A percentile compares a stretch with the other conserved stretches of the same genome.
These are phyloP conservation scores for Trypanosoma caninum DNA, from an alignment of 208 protist species.

Conservation along the genomic window DNA sequence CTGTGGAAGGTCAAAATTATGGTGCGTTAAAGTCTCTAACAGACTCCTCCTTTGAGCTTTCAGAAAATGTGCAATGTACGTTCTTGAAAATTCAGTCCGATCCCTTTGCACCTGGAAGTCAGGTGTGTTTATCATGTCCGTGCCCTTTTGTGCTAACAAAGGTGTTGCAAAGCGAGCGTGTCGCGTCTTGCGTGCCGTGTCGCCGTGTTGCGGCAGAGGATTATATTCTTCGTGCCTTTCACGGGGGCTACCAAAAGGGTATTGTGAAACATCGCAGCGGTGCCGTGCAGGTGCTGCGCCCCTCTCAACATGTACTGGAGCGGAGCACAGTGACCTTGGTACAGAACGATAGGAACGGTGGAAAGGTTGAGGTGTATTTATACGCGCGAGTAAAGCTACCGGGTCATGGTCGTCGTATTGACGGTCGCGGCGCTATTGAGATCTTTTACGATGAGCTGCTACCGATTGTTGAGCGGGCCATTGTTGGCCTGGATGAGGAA, in stretches of 20 bases:
- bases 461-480: conserved; percentile 24
- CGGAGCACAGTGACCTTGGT: conserved; percentile 71
- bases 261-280: conserved; percentile 5
- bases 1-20: conserved; percentile 52
- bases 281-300: conserved; percentile 69
- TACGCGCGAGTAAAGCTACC: conserved; percentile 90
- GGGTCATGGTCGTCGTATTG: conserved; percentile 70
- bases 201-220: conserved; percentile 59
- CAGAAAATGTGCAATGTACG: conserved; percentile 10
- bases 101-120: conserved; percentile 76
- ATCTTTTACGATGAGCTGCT: conserved; percentile 51
- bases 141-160: conserved; percentile 36
- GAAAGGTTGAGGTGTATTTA: conserved; percentile 38
- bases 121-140: conserved; percentile 34
- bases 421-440: conserved; percentile 40
- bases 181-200: conserved; percentile 1
- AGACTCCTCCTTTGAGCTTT: conserved; percentile 30
- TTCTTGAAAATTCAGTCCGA: conserved; percentile 62
- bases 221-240: conserved; percentile 54
- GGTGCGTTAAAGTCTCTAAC: conserved; percentile 54
- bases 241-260: conserved; percentile 9
- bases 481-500: conserved; percentile 25
- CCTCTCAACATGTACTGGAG: conserved; percentile 85
- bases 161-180: conserved; percentile 7
- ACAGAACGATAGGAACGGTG: neutral